These are phyloP conservation scores for Penicillium samsonianum DNA, from an alignment of 495 filamentous ascomycete genomes.

Conservation along the genomic window DNA sequence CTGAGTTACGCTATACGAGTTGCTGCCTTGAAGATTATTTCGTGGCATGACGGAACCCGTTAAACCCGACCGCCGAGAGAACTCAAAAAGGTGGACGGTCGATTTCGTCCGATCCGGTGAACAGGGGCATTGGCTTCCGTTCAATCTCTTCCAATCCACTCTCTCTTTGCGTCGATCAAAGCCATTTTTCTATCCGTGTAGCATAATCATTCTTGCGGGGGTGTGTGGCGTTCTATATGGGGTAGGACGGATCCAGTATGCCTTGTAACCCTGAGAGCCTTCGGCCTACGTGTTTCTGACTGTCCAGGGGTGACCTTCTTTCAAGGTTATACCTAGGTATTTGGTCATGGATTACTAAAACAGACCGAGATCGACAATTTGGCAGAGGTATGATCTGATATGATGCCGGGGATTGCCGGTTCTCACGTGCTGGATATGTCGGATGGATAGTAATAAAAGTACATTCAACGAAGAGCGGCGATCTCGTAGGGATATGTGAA, in stretches of 20 bases:
- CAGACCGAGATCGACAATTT: slow-evolving; percentile 18
- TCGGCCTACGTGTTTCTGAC: not conserved
- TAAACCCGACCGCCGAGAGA: slow-evolving; percentile 8
- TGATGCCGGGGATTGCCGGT: not conserved
- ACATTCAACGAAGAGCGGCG: slow-evolving; percentile 45
- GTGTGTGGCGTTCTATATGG: not conserved
- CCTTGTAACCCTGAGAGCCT: not conserved
- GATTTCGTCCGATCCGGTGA: slow-evolving; percentile 13
- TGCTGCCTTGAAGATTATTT: slow-evolving; percentile 6
- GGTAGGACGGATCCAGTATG: not conserved
- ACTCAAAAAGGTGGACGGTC: not conserved
- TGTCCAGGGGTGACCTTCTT: not conserved
- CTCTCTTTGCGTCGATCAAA: not conserved
- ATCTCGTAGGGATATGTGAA: slow-evolving; percentile 44
- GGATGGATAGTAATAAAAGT: slow-evolving; percentile 20
- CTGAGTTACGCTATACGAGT: not conserved
- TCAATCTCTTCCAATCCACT: not conserved
- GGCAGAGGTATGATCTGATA: not conserved
- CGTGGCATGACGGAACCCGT: slow-evolving; percentile 9
- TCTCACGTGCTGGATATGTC: not conserved
- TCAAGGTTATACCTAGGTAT: too few species aligned
- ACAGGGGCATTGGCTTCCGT: not conserved
- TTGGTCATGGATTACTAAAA: slow-evolving; percentile 2
- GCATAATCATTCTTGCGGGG: not conserved
- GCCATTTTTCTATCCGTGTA: not conserved